Evolutionary conservation across 202 grass and related monocot genomes (phyloP).

Genomic region (Digitaria exilis): DNA sequence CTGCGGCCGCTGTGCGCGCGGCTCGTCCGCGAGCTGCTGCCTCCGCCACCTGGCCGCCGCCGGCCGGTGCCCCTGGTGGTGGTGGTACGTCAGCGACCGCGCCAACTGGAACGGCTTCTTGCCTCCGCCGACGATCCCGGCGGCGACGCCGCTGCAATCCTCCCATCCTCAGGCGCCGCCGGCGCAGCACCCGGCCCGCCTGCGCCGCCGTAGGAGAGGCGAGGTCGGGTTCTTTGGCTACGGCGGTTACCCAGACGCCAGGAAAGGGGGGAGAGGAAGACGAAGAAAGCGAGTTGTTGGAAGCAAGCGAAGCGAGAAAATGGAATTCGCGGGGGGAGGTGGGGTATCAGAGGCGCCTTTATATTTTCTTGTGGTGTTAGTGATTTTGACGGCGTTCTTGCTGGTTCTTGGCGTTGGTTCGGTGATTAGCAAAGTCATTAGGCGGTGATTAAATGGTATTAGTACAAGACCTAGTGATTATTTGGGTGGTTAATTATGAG

Average conservation of each 20-base stretch:
- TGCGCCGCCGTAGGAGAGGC: not conserved
- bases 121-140: not conserved
- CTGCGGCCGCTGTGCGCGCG: slow-evolving; percentile 53
- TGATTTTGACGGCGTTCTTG: not conserved
- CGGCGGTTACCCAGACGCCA: slow-evolving; percentile 41
- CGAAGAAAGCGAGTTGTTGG: slow-evolving; percentile 41
- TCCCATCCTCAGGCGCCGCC: slow-evolving; percentile 41
- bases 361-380: slow-evolving; percentile 34
- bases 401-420: not conserved
- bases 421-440: not conserved
- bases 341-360: slow-evolving; percentile 30
- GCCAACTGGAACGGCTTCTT: slow-evolving; percentile 61
- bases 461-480: too few relatives aligned
- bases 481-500: not conserved
- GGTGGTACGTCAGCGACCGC: slow-evolving; percentile 77
- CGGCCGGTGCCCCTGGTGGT: slow-evolving; percentile 51
- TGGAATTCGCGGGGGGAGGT: slow-evolving; percentile 29
- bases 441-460: not conserved
- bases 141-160: slow-evolving; percentile 28
- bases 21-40: slow-evolving; percentile 55
- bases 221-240: slow-evolving; percentile 16
- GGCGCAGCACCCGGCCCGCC: not conserved
- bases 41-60: slow-evolving; percentile 37
- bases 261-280: slow-evolving; percentile 13
- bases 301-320: slow-evolving; percentile 43